Evolutionary conservation across 2,329 filamentous ascomycete genomes (phyloP).

Genomic region (Leptographium wingfieldii): DNA sequence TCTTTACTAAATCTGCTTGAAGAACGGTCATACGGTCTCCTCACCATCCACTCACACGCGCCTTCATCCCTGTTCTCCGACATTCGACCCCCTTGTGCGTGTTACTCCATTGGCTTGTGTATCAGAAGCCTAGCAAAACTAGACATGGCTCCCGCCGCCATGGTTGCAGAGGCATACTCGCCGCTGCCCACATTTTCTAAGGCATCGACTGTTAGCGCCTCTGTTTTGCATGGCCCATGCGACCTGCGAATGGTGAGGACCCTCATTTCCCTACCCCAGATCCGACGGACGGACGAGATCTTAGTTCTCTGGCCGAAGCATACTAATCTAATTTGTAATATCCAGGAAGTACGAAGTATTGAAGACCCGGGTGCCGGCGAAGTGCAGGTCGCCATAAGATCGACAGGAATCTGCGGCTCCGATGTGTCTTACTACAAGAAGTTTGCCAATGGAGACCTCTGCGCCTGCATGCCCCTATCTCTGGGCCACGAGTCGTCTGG

Average conservation of each 20-base stretch:
- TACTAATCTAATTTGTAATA: not conserved
- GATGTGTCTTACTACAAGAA: conserved; percentile 62
- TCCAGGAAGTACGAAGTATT: conserved; percentile 37
- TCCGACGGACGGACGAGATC: not conserved
- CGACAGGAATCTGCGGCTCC: conserved; percentile 57
- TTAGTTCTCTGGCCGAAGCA: not conserved
- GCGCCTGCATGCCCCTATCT: conserved; percentile 51
- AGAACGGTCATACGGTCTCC: not conserved
- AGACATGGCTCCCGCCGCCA: conserved; percentile 38
- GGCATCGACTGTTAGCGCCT: conserved; percentile 34
- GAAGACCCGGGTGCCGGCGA: conserved; percentile 36
- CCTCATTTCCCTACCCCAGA: conserved; percentile 5
- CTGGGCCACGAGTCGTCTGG: conserved; percentile 52
- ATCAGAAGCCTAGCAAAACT: not conserved
- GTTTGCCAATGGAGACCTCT: conserved; percentile 58
- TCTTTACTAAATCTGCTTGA: not conserved
- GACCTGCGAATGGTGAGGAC: conserved; percentile 43
- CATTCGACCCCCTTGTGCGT: not conserved
- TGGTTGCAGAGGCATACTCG: conserved; percentile 29
- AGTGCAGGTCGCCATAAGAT: conserved; percentile 51
- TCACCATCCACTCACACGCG: not conserved
- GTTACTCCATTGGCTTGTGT: not conserved
- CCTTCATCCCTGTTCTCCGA: not conserved
- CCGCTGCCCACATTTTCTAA: conserved; percentile 31
- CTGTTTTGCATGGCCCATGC: conserved; percentile 43